Evolutionary conservation across 192 early-diverging fungal genomes (phyloP).

Genomic region (Linnemannia zychae): DNA sequence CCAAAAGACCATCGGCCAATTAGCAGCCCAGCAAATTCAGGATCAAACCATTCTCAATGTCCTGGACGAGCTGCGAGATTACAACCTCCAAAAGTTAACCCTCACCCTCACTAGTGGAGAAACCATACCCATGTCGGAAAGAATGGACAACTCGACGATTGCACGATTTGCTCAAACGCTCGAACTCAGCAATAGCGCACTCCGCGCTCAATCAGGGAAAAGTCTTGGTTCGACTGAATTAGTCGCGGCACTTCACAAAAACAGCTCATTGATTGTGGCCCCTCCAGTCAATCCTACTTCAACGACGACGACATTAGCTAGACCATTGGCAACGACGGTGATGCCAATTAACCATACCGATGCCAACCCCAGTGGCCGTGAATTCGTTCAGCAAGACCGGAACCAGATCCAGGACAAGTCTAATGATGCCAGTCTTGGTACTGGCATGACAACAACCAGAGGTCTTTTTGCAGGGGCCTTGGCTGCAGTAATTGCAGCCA

Average conservation of each 20-base stretch:
- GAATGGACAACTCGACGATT: slow-evolving; percentile 10
- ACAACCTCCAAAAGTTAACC: neutral
- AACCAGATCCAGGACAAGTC: slow-evolving; percentile 24
- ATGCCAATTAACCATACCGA: neutral
- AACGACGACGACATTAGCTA: neutral
- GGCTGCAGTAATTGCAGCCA: neutral
- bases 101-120: slow-evolving; percentile 13
- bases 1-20: neutral
- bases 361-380: neutral
- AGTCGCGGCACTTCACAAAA: slow-evolving; percentile 1
- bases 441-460: neutral
- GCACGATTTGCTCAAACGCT: neutral
- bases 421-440: neutral
- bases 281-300: neutral
- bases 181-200: slow-evolving; percentile 1
- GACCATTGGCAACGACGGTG: neutral
- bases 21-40: slow-evolving; percentile 12
- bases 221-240: neutral
- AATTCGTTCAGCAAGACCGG: neutral
- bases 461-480: neutral
- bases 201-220: neutral
- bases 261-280: slow-evolving; percentile 6
- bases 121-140: neutral
- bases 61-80: slow-evolving; percentile 6
- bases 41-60: slow-evolving; percentile 9